Base-by-base conservation (phyloP, 2,329 filamentous ascomycete species). In the Colletotrichum liriopes region DNA sequence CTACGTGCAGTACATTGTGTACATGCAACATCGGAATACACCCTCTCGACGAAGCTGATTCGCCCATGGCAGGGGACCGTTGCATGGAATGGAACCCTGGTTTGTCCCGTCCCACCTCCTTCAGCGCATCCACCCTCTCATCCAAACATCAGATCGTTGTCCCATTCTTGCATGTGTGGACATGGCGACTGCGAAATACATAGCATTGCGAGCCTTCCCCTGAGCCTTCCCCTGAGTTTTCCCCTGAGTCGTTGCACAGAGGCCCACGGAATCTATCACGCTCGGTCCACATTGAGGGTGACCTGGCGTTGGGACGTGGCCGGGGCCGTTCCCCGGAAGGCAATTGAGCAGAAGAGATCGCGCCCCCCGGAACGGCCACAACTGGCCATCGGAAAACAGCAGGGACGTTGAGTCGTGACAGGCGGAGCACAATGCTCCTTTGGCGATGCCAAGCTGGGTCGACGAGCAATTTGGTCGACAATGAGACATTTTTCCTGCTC, bases 321-420 rank as follows among this genome's bases (percentile, higher is more conserved):
- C 56, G 58, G 65, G 32, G 12, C 54, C 47, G 23, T 47, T 64
- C 59, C 43, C 45, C 65, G 59, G 37, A 54, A 45, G 49, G 5
- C 35, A 54, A 43, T 12, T 9, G 29, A 37, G 26, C 18, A 55
- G 26, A 47, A 51, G 12, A 45, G 67, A 51, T 71, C 39, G 49
- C 41, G 45, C 23, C 49, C 67, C 67, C n/a, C 41, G 20, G 20
- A 47, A 41, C 45, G 45, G 45, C n/a, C 45, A 49, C n/a, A 12
- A 9, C 26, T 12, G 23, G 41, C 41, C 41, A 8, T 59, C 41
- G 64, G 35, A 35, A n/a, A 18, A n/a, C 16, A 29, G 59, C 65
- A 69, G 59, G 65, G 54, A 29, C 43, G 12, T 64, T 68, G 59
- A 69, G 45, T 72, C 59, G 63, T 43, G 5, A 16, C 66, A 29